Evolutionary conservation across 1,284 basidiomycete genomes (phyloP).

Genomic region (Xerocomus amazonicus): DNA sequence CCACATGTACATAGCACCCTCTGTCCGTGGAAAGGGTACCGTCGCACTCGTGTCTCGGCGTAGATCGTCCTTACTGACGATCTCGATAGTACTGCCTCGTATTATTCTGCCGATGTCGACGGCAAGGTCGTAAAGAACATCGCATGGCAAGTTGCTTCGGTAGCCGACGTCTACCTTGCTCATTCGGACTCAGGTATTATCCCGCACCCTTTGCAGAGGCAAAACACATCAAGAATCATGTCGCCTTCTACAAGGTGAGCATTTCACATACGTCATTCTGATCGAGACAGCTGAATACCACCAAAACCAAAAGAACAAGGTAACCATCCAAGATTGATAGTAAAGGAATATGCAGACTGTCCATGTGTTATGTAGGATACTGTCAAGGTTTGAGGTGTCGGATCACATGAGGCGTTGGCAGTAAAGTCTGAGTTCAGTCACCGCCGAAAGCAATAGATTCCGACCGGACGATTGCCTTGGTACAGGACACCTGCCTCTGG

Average conservation of each 20-base stretch:
- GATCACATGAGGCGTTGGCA: no score
- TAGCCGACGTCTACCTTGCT: neutral
- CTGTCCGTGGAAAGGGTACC: constrained; percentile 71
- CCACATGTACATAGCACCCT: constrained; percentile 38
- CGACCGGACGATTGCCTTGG: no score
- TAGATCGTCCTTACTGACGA: constrained; percentile 2
- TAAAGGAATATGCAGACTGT: no score
- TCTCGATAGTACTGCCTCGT: constrained; percentile 50
- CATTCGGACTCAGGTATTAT: constrained; percentile 51
- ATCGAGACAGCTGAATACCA: neutral
- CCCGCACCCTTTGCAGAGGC: constrained; percentile 50
- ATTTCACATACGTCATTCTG: neutral
- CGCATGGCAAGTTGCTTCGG: constrained; percentile 49
- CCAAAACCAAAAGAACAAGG: constrained; percentile 17
- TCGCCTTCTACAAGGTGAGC: constrained; percentile 65
- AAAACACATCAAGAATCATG: constrained; percentile 51
- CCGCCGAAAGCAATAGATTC: no score
- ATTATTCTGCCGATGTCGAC: constrained; percentile 52
- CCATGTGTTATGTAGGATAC: no score
- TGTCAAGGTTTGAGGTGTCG: no score
- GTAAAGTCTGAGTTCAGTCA: no score
- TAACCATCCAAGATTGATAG: constrained; percentile 17
- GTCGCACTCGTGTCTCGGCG: neutral
- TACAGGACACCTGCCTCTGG: no score
- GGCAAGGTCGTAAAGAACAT: constrained; percentile 51